Conservation (phyloP, 306 rosid species). For the Gillenia trifoliata region DNA sequence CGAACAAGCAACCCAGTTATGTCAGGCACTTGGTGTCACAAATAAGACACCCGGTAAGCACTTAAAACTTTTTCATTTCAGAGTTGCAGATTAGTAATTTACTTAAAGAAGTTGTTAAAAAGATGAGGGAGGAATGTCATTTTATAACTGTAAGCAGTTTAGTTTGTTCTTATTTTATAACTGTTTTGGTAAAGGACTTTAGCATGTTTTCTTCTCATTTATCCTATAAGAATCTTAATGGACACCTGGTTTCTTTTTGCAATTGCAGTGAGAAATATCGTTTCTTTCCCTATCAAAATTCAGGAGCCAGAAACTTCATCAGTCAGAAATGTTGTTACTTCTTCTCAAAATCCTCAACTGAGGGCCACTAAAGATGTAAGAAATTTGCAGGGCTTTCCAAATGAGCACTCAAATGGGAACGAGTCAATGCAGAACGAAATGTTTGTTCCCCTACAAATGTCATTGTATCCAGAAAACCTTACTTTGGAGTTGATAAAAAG, state of each 20-base stretch:
- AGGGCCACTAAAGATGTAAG: no score
- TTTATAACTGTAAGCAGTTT: no score
- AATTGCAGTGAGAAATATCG: slow-evolving; percentile 1
- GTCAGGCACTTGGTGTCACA: slow-evolving; percentile 15
- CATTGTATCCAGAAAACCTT: slow-evolving; percentile 40
- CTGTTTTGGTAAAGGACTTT: neutral
- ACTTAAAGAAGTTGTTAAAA: neutral
- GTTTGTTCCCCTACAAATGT: slow-evolving; percentile 25
- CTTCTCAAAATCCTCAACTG: slow-evolving; percentile 15
- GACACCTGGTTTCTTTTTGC: neutral
- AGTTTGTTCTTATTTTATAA: no score
- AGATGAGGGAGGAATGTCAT: no score
- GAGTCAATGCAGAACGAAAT: slow-evolving; percentile 13
- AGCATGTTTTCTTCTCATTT: neutral
- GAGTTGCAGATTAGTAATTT: neutral
- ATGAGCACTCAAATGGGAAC: slow-evolving; percentile 27
- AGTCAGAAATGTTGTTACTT: neutral
- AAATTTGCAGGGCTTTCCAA: no score
- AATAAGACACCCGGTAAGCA: slow-evolving; percentile 24
- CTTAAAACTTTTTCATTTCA: neutral
- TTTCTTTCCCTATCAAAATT: neutral
- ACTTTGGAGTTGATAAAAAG: slow-evolving; percentile 33
- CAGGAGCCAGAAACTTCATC: slow-evolving; percentile 14
- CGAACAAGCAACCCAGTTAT: slow-evolving; percentile 24
- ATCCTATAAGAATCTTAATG: neutral